phyloP scores from a whole-genome alignment of 495 filamentous ascomycete genomes.

The Rostrohypoxylon terebratum region DNA sequence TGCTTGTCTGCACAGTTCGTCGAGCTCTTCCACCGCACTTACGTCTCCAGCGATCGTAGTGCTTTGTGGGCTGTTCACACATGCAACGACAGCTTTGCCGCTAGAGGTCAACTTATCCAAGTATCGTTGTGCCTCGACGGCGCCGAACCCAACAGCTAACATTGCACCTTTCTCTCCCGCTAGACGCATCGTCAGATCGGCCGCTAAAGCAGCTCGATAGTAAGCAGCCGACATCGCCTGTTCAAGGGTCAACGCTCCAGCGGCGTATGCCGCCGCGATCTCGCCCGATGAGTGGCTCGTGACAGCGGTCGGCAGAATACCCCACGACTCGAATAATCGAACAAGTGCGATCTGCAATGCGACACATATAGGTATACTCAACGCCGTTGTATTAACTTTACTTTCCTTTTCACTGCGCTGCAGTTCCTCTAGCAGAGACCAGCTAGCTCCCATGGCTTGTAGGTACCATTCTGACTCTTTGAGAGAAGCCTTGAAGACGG shows the following conservation, averaged over 20 bases:
- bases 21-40: not conserved
- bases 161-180: not conserved
- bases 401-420: conserved; percentile 12
- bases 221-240: conserved; percentile 62
- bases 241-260: conserved; percentile 39
- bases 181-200: not conserved
- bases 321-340: conserved; percentile 56
- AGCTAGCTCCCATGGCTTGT: conserved; percentile 29
- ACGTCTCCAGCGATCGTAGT: not conserved
- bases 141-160: not conserved
- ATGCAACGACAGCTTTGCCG: not conserved
- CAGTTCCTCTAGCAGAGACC: conserved; percentile 5
- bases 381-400: conserved; percentile 9
- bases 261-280: conserved; percentile 57
- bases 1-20: no score
- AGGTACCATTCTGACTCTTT: conserved; percentile 43
- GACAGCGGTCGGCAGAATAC: conserved; percentile 56
- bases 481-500: conserved; percentile 41
- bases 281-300: conserved; percentile 68
- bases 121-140: not conserved
- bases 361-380: conserved; percentile 55
- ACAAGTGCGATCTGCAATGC: conserved; percentile 57
- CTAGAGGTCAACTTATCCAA: not conserved
- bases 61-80: not conserved
- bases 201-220: conserved; percentile 44